Percentiles rank a stretch among this genome's conserved stretches.
phyloP scores from a whole-genome alignment of 371 early-diverging fungal genomes.

The Syncephalastrum contaminatum region DNA sequence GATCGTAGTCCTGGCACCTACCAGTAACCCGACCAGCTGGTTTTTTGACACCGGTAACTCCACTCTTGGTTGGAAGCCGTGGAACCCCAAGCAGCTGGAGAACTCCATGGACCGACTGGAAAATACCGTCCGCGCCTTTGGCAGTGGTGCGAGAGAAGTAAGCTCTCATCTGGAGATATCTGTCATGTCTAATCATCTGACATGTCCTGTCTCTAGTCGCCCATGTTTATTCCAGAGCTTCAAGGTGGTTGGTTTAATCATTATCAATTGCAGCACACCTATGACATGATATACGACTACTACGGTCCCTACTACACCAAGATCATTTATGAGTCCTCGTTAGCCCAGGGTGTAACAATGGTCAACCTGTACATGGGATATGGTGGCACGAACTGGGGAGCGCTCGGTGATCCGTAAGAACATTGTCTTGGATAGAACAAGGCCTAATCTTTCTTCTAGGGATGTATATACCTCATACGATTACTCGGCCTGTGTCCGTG shows the following conservation, averaged over 20 bases:
- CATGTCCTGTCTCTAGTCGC: constrained; percentile 39
- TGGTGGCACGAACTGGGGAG: constrained; percentile 88
- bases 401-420: constrained; percentile 73
- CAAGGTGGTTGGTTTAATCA: constrained; percentile 87
- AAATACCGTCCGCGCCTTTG: constrained; percentile 69
- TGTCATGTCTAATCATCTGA: background rate
- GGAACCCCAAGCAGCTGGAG: constrained; percentile 62
- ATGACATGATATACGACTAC: constrained; percentile 68
- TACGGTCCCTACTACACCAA: constrained; percentile 76
- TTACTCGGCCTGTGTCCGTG: constrained; percentile 79
- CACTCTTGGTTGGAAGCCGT: constrained; percentile 55
- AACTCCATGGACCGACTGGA: constrained; percentile 66
- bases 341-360: constrained; percentile 75
- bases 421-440: background rate
- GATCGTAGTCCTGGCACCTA: constrained; percentile 58
- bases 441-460: constrained; percentile 19
- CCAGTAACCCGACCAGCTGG: constrained; percentile 61
- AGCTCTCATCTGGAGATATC: background rate
- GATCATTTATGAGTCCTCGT: constrained; percentile 56
- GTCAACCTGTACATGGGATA: constrained; percentile 74
- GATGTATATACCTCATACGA: constrained; percentile 83
- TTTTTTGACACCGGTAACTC: constrained; percentile 46
- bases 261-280: constrained; percentile 64
- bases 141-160: constrained; percentile 65
- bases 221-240: constrained; percentile 78